Conservation (phyloP, 208 protist species). For the Strigomonas culicis region DNA sequence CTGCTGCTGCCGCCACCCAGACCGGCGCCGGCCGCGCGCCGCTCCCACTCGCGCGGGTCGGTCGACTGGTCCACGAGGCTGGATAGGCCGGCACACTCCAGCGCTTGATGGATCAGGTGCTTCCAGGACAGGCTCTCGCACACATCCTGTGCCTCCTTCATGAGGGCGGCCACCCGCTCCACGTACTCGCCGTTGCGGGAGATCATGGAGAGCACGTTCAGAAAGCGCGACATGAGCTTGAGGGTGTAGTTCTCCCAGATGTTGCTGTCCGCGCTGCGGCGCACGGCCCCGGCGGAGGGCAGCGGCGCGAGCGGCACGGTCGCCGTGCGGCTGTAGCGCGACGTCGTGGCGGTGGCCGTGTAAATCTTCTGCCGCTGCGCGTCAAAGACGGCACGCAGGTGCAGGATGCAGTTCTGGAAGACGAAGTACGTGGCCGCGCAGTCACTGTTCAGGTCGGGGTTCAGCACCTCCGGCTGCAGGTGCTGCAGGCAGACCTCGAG, state of each 20-base stretch:
- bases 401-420: constrained; percentile 75
- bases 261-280: neutral
- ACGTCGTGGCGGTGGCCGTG: constrained; percentile 2
- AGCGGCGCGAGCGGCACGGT: neutral
- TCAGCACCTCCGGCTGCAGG: constrained; percentile 64
- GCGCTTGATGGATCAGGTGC: constrained; percentile 62
- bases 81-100: constrained; percentile 64
- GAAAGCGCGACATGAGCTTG: constrained; percentile 61
- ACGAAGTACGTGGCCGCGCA: constrained; percentile 87
- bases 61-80: neutral
- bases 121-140: constrained; percentile 75
- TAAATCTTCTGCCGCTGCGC: constrained; percentile 31
- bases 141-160: constrained; percentile 62
- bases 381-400: constrained; percentile 65
- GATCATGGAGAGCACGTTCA: constrained; percentile 86
- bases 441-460: constrained; percentile 73
- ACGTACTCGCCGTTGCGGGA: constrained; percentile 74
- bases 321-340: neutral
- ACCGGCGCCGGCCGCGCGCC: neutral
- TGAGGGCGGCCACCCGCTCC: constrained; percentile 57
- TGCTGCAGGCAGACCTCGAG: constrained; percentile 71
- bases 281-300: neutral
- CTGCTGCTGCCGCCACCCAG: neutral
- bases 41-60: neutral
- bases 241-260: constrained; percentile 79